A percentile compares a stretch with the other conserved stretches of the same genome.
Conservation (phyloP, 306 rosid genomes). For the Mimosa pudica region DNA sequence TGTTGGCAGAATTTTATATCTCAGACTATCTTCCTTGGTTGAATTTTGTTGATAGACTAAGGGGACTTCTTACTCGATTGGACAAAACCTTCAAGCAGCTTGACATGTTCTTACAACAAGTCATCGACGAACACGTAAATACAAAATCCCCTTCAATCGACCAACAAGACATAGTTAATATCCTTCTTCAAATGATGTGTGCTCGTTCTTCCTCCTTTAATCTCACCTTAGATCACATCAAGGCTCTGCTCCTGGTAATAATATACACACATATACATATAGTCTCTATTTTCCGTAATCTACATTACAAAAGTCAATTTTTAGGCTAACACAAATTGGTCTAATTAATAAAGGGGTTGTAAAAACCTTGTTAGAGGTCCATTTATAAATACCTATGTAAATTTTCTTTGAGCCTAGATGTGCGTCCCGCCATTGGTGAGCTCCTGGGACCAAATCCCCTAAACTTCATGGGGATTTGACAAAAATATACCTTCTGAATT, state of each 20-base stretch:
- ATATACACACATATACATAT: too few species aligned
- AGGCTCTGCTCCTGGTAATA: slow-evolving; percentile 40
- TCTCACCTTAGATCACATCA: slow-evolving; percentile 42
- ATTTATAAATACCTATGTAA: too few species aligned
- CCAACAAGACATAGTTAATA: slow-evolving; percentile 36
- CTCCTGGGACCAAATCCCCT: too few species aligned
- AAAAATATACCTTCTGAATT: too few species aligned
- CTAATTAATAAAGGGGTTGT: too few species aligned
- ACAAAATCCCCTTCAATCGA: not conserved
- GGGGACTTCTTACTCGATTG: slow-evolving; percentile 33
- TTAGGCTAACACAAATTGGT: too few species aligned
- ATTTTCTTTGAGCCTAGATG: too few species aligned
- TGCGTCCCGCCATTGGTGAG: too few species aligned
- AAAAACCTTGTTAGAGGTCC: too few species aligned
- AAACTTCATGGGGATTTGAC: too few species aligned
- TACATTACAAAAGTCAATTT: too few species aligned
- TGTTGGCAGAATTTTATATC: slow-evolving; percentile 39
- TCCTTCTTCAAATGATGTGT: slow-evolving; percentile 28
- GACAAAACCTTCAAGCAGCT: slow-evolving; percentile 41
- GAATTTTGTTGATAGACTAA: slow-evolving; percentile 54
- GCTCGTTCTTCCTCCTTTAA: slow-evolving; percentile 25
- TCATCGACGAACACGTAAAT: slow-evolving; percentile 41
- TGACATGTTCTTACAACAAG: slow-evolving; percentile 46
- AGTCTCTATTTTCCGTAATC: not conserved
- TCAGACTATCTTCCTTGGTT: slow-evolving; percentile 46